Conservation (phyloP, 495 filamentous ascomycete species). For the Choiromyces venosus region DNA sequence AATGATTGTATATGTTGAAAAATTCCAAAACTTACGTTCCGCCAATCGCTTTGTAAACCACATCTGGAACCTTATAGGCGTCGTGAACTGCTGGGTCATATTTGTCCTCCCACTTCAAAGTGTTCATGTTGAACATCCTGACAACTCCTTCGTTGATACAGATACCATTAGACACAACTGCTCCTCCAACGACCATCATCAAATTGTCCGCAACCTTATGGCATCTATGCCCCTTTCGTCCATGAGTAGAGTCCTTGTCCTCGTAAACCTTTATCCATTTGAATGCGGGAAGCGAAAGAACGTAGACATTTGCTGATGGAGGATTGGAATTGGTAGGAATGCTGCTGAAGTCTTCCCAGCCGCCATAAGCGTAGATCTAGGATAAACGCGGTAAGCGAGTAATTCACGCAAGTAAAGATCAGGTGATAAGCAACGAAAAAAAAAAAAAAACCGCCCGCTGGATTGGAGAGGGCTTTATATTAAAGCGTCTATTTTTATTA, state of each 20-base stretch:
- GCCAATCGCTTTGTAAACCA: slow-evolving; percentile 56
- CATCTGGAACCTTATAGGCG: slow-evolving; percentile 58
- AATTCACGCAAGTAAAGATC: slow-evolving; percentile 49
- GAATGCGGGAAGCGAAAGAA: slow-evolving; percentile 70
- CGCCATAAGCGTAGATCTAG: slow-evolving; percentile 74
- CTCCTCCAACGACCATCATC: slow-evolving; percentile 66
- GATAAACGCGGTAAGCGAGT: neutral
- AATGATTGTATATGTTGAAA: neutral
- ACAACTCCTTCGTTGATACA: slow-evolving; percentile 57
- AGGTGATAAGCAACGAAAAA: neutral
- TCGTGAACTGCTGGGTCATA: slow-evolving; percentile 58
- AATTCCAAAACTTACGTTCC: slow-evolving; percentile 48
- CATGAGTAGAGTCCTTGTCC: slow-evolving; percentile 47
- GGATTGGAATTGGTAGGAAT: neutral
- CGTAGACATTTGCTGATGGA: slow-evolving; percentile 55
- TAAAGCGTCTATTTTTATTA: neutral
- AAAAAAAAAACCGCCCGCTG: neutral
- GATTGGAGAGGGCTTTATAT: neutral
- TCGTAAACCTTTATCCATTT: slow-evolving; percentile 61
- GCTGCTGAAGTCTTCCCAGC: slow-evolving; percentile 43
- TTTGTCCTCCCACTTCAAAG: slow-evolving; percentile 50
- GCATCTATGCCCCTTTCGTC: slow-evolving; percentile 60
- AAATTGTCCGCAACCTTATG: slow-evolving; percentile 65
- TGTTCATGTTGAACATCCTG: slow-evolving; percentile 61
- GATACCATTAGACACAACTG: slow-evolving; percentile 8